Evolutionary conservation across 2,329 filamentous ascomycete genomes (phyloP).

Genomic region (Arthrobotrys iridis): DNA sequence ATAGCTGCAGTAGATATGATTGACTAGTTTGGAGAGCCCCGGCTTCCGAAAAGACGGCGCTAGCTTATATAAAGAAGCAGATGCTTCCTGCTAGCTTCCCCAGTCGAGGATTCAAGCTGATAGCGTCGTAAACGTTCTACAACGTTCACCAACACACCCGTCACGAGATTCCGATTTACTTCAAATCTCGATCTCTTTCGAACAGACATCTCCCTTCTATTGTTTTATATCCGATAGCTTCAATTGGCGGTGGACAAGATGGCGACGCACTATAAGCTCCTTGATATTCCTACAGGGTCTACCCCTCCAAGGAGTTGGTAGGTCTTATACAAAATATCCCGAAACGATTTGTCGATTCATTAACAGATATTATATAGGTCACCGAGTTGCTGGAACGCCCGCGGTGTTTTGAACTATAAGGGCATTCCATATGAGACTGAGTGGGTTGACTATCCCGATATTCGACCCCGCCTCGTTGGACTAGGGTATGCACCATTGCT

Average conservation of each 20-base stretch:
- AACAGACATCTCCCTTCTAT: background rate
- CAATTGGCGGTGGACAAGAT: slow-evolving; percentile 11
- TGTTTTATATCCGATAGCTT: background rate
- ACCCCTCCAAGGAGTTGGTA: slow-evolving; percentile 40
- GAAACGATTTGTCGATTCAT: background rate
- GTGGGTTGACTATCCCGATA: slow-evolving; percentile 68
- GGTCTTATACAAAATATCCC: background rate
- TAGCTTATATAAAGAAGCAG: too few relatives aligned
- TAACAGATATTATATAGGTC: slow-evolving; percentile 58
- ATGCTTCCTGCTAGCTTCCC: too few relatives aligned
- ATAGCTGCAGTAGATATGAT: background rate
- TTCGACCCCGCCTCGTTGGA: slow-evolving; percentile 64
- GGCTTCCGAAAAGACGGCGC: too few relatives aligned
- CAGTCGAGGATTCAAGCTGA: too few relatives aligned
- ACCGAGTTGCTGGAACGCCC: slow-evolving; percentile 68
- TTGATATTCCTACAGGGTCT: slow-evolving; percentile 40
- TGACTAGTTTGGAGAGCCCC: too few relatives aligned
- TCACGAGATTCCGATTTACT: slow-evolving; percentile 17
- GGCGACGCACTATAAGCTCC: slow-evolving; percentile 33
- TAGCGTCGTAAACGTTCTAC: slow-evolving; percentile 8
- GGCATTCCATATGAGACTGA: slow-evolving; percentile 63
- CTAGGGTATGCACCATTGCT: slow-evolving; percentile 25
- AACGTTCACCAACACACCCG: slow-evolving; percentile 49
- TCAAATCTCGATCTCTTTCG: background rate
- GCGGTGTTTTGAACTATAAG: slow-evolving; percentile 67